Evolutionary conservation across 306 rosid species (phyloP), one percentile per base, ranked within the genome.

Genomic region (Sicyos baderoa): DNA sequence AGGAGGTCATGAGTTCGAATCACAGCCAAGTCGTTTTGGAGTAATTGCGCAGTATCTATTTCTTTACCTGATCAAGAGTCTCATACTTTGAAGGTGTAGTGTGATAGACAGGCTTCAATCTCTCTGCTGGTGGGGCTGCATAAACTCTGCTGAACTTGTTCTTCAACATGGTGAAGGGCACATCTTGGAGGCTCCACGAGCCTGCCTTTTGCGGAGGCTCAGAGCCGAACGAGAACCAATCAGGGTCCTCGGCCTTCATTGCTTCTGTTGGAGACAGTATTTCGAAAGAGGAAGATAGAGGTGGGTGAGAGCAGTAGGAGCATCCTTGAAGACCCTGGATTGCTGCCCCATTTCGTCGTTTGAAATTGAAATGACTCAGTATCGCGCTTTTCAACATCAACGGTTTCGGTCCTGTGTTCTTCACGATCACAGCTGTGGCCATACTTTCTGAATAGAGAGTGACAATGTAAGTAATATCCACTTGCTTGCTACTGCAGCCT

Each of bases 11-110:
- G n/a, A n/a, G n/a, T n/a, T n/a, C n/a, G n/a, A n/a, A n/a, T n/a
- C n/a, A n/a, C n/a, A n/a, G n/a, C n/a, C n/a, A n/a, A n/a, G n/a
- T n/a, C n/a, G n/a, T n/a, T n/a, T n/a, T n/a, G n/a, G n/a, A n/a
- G n/a, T n/a, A n/a, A n/a, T n/a, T n/a, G n/a, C n/a, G 25, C 2
- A 61, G 1, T n/a, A 66, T 54, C 7, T 21, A 45, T 19, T 66
- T 66, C 21, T 61, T 62, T 79, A 93, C 97, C 98, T 93, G 97
- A 71, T 89, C 98, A 61, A 93, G 79, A 25, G 83, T 80, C 72
- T 93, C 98, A 72, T 88, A 93, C 76, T 93, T 89, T 15, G 98
- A 87, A 71, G 98, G 98, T 27, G 89, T 83, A 23, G 90, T 86
- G 79, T 86, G 77, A 40, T 79, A 89, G 68, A 89, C 52, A 5